Evolutionary conservation across 2,329 filamentous ascomycete species (phyloP), one percentile per base, ranked within the genome.

Genomic region (Penicillium fuscoglaucum): DNA sequence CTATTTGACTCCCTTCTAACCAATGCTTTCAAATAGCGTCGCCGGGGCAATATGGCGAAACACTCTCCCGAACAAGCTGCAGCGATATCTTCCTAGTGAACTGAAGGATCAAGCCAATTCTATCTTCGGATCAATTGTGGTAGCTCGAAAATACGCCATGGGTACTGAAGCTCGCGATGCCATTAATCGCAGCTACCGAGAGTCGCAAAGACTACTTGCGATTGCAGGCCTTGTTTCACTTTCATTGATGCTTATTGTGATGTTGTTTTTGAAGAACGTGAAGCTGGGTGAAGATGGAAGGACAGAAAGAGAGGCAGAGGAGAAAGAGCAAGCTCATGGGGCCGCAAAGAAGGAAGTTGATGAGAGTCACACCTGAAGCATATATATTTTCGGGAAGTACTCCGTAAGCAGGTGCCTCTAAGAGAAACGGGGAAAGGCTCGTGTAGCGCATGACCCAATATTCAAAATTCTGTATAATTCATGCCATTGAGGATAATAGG

Each of bases 31-130:
- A 19, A 17, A 19, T 26, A 67, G 67, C 29, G 70, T 76, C 6
- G 69, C 71, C 6, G 74, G 74, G 1, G 74, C 73, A 10, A 76
- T 76, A 33, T 77, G 74, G 74, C 70, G 66, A n/a, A 68, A 58
- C 40, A 63, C 59, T 1, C 64, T 69, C 15, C 66, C 65, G 0
- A 48, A 31, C 0, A 68, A 66, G 31, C 56, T 69, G 5, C 24
- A 43, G 5, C 13, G 55, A n/a, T 61, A 69, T 41, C 57, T 69
- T 8, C 67, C 67, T 2, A 50, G 43, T 6, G 65, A 67, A 10
- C 17, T 59, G 40, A 63, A 68, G 44, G 26, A 31, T 10, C 61
- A 66, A 21, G 65, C 63, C 1, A 58, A 55, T 1, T 21, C 59
- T 2, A 69, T 69, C 19, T 68, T 68, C 19, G 55, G 61, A 9